Conservation (phyloP, 768 basidiomycete genomes). For the Phylloporus sp. region DNA sequence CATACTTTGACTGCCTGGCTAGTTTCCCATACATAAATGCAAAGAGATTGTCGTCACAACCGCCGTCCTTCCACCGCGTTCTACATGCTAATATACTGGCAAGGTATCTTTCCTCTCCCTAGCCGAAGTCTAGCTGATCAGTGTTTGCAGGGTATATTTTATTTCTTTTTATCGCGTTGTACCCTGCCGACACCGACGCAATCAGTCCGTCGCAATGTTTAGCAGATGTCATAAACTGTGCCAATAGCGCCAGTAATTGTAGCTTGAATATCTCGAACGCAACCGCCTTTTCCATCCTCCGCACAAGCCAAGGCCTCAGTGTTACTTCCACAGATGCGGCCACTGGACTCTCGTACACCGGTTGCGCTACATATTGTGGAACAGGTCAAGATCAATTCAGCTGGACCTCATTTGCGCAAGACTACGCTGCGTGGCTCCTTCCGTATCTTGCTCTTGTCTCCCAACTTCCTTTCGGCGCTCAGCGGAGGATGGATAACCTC, state of each 20-base stretch:
- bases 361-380: constrained; percentile 13
- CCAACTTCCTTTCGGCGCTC: constrained; percentile 47
- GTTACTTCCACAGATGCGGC: not conserved
- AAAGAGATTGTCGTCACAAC: not conserved
- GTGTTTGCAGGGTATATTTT: not conserved
- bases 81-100: constrained; percentile 3
- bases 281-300: constrained; percentile 13
- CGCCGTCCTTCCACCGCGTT: not conserved
- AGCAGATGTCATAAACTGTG: not conserved
- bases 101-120: not conserved
- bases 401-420: constrained; percentile 28
- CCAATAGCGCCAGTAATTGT: constrained; percentile 1
- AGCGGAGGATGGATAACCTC: constrained; percentile 37
- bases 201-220: constrained; percentile 17
- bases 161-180: not conserved
- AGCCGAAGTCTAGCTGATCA: not conserved
- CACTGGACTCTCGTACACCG: constrained; percentile 8
- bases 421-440: constrained; percentile 44
- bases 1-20: no score
- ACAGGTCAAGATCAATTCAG: constrained; percentile 9
- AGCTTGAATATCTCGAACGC: constrained; percentile 1
- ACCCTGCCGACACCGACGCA: not conserved
- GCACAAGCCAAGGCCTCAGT: constrained; percentile 4
- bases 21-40: not conserved
- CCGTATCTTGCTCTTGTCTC: constrained; percentile 48